phyloP scores from a whole-genome alignment of 371 early-diverging fungal genomes.

The Saksenaea vasiformis region DNA sequence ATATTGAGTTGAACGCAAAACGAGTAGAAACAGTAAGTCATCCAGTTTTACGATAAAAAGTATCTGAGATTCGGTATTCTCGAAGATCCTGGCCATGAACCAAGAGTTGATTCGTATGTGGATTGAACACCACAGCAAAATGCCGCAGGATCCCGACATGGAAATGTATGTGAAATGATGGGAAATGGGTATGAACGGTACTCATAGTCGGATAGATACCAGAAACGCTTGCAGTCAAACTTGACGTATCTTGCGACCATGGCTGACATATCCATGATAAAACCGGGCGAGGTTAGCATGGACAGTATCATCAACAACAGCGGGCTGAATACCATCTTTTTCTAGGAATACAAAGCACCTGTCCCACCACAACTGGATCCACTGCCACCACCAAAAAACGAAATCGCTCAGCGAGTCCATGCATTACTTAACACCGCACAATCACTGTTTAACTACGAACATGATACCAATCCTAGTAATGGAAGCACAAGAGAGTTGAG shows the following conservation, averaged over 20 bases:
- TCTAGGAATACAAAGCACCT: slow-evolving; percentile 34
- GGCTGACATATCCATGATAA: slow-evolving; percentile 55
- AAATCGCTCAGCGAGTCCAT: slow-evolving; percentile 36
- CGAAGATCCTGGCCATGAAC: slow-evolving; percentile 49
- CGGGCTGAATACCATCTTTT: background rate
- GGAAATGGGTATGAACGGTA: background rate
- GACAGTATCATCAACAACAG: background rate
- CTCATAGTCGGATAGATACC: slow-evolving; percentile 37
- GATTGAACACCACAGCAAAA: slow-evolving; percentile 37
- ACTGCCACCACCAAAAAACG: slow-evolving; percentile 40
- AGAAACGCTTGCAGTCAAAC: slow-evolving; percentile 54
- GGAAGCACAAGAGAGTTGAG: slow-evolving; percentile 10
- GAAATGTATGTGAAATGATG: background rate
- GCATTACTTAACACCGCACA: slow-evolving; percentile 33
- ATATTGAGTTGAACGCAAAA: slow-evolving; percentile 30
- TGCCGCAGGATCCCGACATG: slow-evolving; percentile 38
- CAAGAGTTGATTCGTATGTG: slow-evolving; percentile 53
- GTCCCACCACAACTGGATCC: slow-evolving; percentile 44
- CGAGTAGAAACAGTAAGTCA: slow-evolving; percentile 39
- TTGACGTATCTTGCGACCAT: slow-evolving; percentile 57
- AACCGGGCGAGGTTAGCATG: slow-evolving; percentile 48
- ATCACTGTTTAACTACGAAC: slow-evolving; percentile 22
- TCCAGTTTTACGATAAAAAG: background rate
- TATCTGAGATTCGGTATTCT: background rate
- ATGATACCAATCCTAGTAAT: background rate